Evolutionary conservation across 768 basidiomycete species (phyloP), one percentile per base, ranked within the genome.

Genomic region (Mycena sanguinolenta): DNA sequence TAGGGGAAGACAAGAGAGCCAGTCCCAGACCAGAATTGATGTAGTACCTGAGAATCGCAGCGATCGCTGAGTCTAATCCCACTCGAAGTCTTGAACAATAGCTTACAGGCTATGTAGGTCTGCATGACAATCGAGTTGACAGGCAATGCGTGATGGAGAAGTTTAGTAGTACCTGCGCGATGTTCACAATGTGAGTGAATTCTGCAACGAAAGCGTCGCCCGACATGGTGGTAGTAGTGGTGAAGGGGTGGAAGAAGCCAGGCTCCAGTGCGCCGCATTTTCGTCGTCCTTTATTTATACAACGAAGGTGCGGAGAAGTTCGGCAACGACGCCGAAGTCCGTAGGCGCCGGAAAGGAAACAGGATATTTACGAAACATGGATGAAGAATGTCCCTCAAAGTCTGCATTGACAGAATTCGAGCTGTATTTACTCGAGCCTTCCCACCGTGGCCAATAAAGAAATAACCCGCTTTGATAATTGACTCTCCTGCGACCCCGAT

Each of bases 1-100:
- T 32, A 70, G 72, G 1, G 72, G 72, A 38, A 73, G 72, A 34
- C 72, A 73, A 25, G 72, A 73, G 28, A 73, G 72, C 72, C 72
- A 73, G 57, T 73, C 72, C 72, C 72, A 73, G 30, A 73, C 50
- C 8, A 73, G 28, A 34, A 73, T 67, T 21, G 72, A 70, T 25
- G 72, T 73, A 2, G 72, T 70, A 58, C 72, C 72, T 73, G 32
- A 34, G 10, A 5, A 39, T 1, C 10, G 6, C 10, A 42, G 58
- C 42, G 36, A 39, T 1, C 10, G 6, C 10, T 50, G 58, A 52
- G 36, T 30, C 12, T 1, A 21, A 28, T 12, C 32, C 32, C 6
- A 34, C 23, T 52, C 14, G 32, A 28, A 34, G 16, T 30, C 25
- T 16, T 16, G 14, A 23, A 23, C 46, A n/a, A 53, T 4, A 19